phyloP scores from a whole-genome alignment of 176 grass and related monocot genomes.

The Ensete glaucum region DNA sequence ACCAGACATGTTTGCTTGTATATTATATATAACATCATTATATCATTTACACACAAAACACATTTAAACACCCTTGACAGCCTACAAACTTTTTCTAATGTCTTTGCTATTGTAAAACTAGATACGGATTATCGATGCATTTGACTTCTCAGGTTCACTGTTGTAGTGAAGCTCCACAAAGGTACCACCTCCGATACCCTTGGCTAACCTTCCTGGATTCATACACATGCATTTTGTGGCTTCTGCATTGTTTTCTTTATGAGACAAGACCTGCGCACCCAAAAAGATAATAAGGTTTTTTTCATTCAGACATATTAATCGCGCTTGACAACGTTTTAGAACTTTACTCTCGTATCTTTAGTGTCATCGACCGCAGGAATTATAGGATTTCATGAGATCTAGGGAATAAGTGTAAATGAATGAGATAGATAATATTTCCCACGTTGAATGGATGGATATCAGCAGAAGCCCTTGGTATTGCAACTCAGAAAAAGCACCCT shows the following conservation, averaged over 20 bases:
- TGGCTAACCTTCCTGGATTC: conserved; percentile 82
- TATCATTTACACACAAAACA: neutral
- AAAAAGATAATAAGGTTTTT: neutral
- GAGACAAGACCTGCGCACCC: conserved; percentile 45
- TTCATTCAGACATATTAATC: too few relatives aligned
- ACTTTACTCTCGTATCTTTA: neutral
- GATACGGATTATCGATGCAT: conserved; percentile 67
- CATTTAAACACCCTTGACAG: neutral
- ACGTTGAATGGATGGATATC: neutral
- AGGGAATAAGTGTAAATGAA: too few relatives aligned
- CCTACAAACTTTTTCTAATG: neutral
- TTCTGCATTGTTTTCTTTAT: conserved; percentile 29
- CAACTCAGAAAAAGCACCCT: neutral
- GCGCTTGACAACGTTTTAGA: neutral
- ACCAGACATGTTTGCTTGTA: neutral
- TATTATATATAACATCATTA: neutral
- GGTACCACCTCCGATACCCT: conserved; percentile 85
- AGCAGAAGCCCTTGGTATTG: neutral
- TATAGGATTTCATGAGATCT: neutral
- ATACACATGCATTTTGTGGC: conserved; percentile 45
- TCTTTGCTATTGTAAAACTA: conserved; percentile 15
- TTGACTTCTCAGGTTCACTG: conserved; percentile 29
- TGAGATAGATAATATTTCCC: neutral
- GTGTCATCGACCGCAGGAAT: neutral
- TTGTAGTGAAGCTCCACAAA: conserved; percentile 80